These are phyloP conservation scores for Penicillium sp. DNA, from an alignment of 2,329 filamentous ascomycete species.

Conservation along the genomic window DNA sequence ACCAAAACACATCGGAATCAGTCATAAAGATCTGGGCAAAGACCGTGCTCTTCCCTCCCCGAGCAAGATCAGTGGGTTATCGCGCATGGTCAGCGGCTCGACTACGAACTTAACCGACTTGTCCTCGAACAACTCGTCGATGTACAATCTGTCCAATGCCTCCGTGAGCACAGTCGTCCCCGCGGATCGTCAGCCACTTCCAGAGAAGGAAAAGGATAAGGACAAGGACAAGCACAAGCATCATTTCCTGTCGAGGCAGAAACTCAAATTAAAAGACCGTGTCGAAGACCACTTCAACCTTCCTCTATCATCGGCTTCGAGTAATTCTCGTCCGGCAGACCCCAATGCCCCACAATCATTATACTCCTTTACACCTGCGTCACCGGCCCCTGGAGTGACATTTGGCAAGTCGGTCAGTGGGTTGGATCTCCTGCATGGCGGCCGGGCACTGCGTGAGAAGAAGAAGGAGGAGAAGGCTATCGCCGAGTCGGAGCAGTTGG, in stretches of 20 bases:
- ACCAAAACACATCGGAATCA: conserved; percentile 62
- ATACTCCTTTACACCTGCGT: conserved; percentile 65
- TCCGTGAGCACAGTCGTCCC: conserved; percentile 62
- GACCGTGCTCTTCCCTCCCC: conserved; percentile 58
- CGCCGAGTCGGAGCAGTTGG: conserved; percentile 38
- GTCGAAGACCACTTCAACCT: conserved; percentile 55
- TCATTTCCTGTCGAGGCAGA: conserved; percentile 64
- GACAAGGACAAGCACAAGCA: conserved; percentile 55
- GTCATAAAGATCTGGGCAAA: conserved; percentile 54
- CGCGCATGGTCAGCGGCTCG: conserved; percentile 58
- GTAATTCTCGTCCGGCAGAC: conserved; percentile 63
- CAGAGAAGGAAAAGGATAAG: conserved; percentile 42
- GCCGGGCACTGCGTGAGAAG: conserved; percentile 74
- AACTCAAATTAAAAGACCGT: conserved; percentile 62
- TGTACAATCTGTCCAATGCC: conserved; percentile 61
- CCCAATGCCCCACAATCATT: conserved; percentile 62
- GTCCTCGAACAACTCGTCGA: conserved; percentile 53
- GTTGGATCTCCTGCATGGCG: conserved; percentile 74
- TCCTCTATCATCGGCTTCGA: conserved; percentile 62
- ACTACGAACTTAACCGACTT: conserved; percentile 59
- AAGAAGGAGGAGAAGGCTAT: conserved; percentile 66
- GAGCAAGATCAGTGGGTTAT: conserved; percentile 54
- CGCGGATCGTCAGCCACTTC: conserved; percentile 38
- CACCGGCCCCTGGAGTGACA: conserved; percentile 56
- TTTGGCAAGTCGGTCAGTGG: conserved; percentile 83